phyloP scores from a whole-genome alignment of 1,139 yeast species.

The Ogataea hybrid region DNA sequence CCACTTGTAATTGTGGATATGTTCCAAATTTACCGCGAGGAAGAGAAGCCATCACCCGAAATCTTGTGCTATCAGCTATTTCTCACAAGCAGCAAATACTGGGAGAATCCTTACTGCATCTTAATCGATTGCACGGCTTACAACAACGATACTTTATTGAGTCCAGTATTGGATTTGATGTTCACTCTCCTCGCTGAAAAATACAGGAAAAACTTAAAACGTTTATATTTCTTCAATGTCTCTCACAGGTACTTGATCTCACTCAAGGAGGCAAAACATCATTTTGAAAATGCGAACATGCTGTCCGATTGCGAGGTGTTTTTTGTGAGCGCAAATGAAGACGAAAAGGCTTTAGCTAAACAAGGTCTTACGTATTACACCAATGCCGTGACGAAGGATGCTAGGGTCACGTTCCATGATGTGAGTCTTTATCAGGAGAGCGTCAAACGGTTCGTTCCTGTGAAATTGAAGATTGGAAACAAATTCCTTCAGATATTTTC shows the following conservation, averaged over 20 bases:
- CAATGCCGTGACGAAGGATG: constrained; percentile 44
- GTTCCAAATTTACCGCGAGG: constrained; percentile 36
- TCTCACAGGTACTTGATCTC: constrained; percentile 37
- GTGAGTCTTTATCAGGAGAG: constrained; percentile 51
- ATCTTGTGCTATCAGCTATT: constrained; percentile 58
- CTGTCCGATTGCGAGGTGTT: constrained; percentile 18
- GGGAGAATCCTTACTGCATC: constrained; percentile 66
- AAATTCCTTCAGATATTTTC: constrained; percentile 59
- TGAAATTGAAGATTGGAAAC: constrained; percentile 66
- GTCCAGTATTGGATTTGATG: constrained; percentile 33
- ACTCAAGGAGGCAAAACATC: constrained; percentile 26
- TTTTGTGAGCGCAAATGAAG: constrained; percentile 37
- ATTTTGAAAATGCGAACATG: constrained; percentile 6
- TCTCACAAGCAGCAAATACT: constrained; percentile 68
- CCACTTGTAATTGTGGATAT: constrained; percentile 64
- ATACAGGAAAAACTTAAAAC: constrained; percentile 52
- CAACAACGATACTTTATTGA: constrained; percentile 30
- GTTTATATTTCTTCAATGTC: constrained; percentile 61
- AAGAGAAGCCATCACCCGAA: constrained; percentile 45
- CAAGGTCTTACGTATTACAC: constrained; percentile 47
- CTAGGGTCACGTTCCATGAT: constrained; percentile 59
- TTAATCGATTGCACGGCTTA: constrained; percentile 72
- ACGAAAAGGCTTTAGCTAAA: constrained; percentile 45
- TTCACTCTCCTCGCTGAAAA: constrained; percentile 45
- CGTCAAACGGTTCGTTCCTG: constrained; percentile 46